Evolutionary conservation across 768 basidiomycete species (phyloP), one percentile per base, ranked within the genome.

Genomic region (Kwoniella europaea): DNA sequence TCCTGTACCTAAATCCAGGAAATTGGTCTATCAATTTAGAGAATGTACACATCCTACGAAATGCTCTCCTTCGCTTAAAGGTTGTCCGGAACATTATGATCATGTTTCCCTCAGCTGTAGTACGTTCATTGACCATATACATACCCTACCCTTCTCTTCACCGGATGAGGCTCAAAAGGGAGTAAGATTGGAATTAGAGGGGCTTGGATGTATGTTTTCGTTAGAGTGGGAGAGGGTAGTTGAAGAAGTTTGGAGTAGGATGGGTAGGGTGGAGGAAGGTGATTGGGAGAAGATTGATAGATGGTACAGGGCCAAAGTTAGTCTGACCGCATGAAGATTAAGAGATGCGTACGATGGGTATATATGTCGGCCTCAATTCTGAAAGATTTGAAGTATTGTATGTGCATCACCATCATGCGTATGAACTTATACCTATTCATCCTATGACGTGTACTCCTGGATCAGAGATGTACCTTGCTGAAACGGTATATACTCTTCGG

Each of bases 71-170:
- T 44, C 54, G 35, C 4, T 58, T 18, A 58, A 43, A 65, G 29
- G 29, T 61, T 67, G 65, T 52, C 18, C 41, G 13, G 55, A 43
- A 1, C 55, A 58, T 46, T 59, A 67, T 27, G 65, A 67, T 52
- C 57, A 67, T 55, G 20, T 67, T 2, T 59, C 54, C 10, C 29
- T 67, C 2, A 67, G 56, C 4, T 43, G 43, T n/a, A 42, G 42
- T n/a, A 43, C 57, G 1, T 67, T 59, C 57, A 20, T 59, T 44
- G 65, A 67, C 4, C 65, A 58, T 46, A 12, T 57, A 24, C 22
- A 57, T 9, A 27, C 56, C 18, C 7, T 50, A 24, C 46, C 44
- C 9, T n/a, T 12, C n/a, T 18, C n/a, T 13, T 18, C 20, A 12
- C 20, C 3, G 16, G n/a, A 27, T 10, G 56, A 67, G 13, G 43